Conservation (phyloP, 768 basidiomycete species). For the Podaxis sp. region DNA sequence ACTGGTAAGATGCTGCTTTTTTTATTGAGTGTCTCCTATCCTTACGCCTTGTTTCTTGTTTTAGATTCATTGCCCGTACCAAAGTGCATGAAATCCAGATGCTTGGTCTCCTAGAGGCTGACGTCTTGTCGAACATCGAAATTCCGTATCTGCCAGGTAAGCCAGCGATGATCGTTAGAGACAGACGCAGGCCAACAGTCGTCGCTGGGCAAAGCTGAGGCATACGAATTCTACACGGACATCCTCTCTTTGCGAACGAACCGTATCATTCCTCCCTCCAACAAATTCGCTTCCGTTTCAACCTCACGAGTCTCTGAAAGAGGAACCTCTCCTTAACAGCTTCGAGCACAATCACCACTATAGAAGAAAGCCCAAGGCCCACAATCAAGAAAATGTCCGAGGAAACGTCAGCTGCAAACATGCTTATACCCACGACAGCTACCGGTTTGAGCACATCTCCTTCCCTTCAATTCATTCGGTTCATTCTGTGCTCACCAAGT, state of each 20-base stretch:
- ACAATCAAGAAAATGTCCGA: slow-evolving; percentile 51
- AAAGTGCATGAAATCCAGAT: slow-evolving; percentile 97
- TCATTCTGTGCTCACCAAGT: slow-evolving; percentile 43
- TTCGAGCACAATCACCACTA: slow-evolving; percentile 49
- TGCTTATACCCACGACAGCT: slow-evolving; percentile 23
- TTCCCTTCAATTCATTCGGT: slow-evolving; percentile 66
- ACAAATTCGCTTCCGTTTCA: slow-evolving; percentile 33
- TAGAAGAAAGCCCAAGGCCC: slow-evolving; percentile 68
- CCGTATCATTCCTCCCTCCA: slow-evolving; percentile 30
- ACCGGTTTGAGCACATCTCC: slow-evolving; percentile 56
- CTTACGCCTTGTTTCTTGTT: not conserved
- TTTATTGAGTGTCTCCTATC: not conserved
- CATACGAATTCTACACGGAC: slow-evolving; percentile 73
- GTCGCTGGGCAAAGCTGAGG: slow-evolving; percentile 50
- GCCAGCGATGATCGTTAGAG: slow-evolving; percentile 21
- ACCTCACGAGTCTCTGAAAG: slow-evolving; percentile 40
- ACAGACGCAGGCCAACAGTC: slow-evolving; percentile 31
- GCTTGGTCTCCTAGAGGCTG: slow-evolving; percentile 89
- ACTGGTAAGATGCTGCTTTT: slow-evolving; percentile 49
- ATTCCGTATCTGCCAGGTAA: slow-evolving; percentile 71
- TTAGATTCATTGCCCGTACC: slow-evolving; percentile 88
- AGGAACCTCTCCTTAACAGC: slow-evolving; percentile 52
- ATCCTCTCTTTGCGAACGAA: slow-evolving; percentile 53
- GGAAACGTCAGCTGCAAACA: slow-evolving; percentile 33
- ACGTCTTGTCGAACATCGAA: slow-evolving; percentile 85